Percentiles rank a stretch among this genome's conserved stretches.
Conservation (phyloP, 2,329 filamentous ascomycete genomes). For the Pezicula neosporulosa region DNA sequence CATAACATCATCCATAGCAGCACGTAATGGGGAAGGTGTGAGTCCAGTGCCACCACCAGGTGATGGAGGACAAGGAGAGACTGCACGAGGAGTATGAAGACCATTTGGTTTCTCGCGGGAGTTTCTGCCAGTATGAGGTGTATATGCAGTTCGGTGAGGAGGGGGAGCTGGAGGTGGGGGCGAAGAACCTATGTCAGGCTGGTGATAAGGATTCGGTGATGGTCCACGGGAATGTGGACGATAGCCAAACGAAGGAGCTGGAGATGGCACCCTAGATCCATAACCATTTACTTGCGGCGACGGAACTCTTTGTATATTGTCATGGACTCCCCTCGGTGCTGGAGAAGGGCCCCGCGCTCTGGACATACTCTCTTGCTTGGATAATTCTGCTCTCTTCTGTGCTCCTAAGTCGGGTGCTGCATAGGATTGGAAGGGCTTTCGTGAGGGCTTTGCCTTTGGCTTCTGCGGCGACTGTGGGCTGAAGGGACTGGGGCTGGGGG, state of each 20-base stretch:
- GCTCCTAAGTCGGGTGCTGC: slow-evolving; percentile 61
- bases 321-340: slow-evolving; percentile 16
- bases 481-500: slow-evolving; percentile 28
- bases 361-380: slow-evolving; percentile 24
- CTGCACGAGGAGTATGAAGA: slow-evolving; percentile 52
- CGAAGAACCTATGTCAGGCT: slow-evolving; percentile 30
- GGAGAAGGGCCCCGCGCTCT: slow-evolving; percentile 22
- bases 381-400: slow-evolving; percentile 42
- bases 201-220: slow-evolving; percentile 32
- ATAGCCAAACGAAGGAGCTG: slow-evolving; percentile 24
- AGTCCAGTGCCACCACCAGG: slow-evolving; percentile 60
- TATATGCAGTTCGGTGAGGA: slow-evolving; percentile 67
- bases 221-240: slow-evolving; percentile 32
- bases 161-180: slow-evolving; percentile 76
- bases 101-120: slow-evolving; percentile 37
- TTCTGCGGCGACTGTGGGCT: slow-evolving; percentile 26
- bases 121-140: slow-evolving; percentile 23
- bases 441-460: slow-evolving; percentile 54
- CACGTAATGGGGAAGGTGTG: slow-evolving; percentile 87
- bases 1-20: slow-evolving; percentile 98
- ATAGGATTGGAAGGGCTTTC: slow-evolving; percentile 66
- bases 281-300: slow-evolving; percentile 24
- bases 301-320: slow-evolving; percentile 18
- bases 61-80: slow-evolving; percentile 66
- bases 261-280: slow-evolving; percentile 23